Conservation (phyloP, 2,329 filamentous ascomycete species). For the Colletotrichum sansevieriae region DNA sequence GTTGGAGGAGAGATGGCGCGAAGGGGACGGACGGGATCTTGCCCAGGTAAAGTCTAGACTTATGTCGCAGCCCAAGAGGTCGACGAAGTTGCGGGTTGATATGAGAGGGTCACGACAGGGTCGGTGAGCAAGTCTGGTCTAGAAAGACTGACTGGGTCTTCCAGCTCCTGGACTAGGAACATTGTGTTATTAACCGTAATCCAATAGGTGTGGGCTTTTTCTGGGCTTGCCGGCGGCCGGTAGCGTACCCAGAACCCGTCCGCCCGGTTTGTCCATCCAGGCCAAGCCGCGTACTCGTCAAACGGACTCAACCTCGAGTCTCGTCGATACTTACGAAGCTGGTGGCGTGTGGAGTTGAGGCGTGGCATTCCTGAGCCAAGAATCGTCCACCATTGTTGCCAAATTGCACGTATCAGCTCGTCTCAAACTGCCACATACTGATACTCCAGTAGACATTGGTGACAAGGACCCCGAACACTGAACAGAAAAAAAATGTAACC, state of each 20-base stretch:
- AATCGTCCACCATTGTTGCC: not conserved
- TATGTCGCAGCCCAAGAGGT: not conserved
- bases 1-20: not conserved
- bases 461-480: constrained; percentile 2
- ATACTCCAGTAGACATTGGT: not conserved
- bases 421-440: constrained; percentile 26
- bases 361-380: constrained; percentile 14
- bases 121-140: constrained; percentile 11
- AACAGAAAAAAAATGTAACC: not conserved
- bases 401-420: constrained; percentile 33
- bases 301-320: not conserved
- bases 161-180: constrained; percentile 24
- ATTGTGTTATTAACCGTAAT: constrained; percentile 20
- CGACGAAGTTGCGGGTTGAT: constrained; percentile 19
- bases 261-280: not conserved
- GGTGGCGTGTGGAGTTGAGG: not conserved
- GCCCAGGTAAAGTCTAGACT: constrained; percentile 2
- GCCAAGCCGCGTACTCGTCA: constrained; percentile 14
- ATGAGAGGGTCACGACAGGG: constrained; percentile 23
- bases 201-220: not conserved
- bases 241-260: constrained; percentile 15
- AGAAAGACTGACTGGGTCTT: constrained; percentile 1
- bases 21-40: not conserved
- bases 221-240: constrained; percentile 1
- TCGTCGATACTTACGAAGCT: constrained; percentile 19